Conservation (phyloP, 345 rosid genomes). For the Aquilaria malaccensis region DNA sequence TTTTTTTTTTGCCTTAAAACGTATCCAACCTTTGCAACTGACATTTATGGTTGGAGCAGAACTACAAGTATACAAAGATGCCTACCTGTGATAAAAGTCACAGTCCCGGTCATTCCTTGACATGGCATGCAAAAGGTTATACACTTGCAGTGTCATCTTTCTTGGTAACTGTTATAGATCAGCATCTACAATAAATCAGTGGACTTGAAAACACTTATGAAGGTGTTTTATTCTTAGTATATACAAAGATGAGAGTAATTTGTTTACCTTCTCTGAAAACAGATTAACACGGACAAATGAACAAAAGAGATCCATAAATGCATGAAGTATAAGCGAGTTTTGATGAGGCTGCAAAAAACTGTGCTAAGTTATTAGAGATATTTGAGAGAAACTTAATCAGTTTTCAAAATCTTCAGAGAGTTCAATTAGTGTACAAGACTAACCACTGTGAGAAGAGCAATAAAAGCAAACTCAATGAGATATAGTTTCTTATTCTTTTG, state of each 20-base stretch:
- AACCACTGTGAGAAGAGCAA: background rate
- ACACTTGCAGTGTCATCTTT: constrained; percentile 94
- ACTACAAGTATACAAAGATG: background rate
- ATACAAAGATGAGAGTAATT: constrained; percentile 6
- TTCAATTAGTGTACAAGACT: constrained; percentile 6
- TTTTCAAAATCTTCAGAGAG: constrained; percentile 1
- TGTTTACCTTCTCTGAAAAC: constrained; percentile 88
- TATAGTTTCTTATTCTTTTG: background rate
- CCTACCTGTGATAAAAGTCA: constrained; percentile 97
- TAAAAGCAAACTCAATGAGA: constrained; percentile 7
- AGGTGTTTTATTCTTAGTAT: background rate
- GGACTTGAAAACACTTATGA: background rate
- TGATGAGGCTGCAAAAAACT: constrained; percentile 97
- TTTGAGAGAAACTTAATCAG: constrained; percentile 21
- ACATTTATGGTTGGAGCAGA: background rate
- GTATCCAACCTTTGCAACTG: no score
- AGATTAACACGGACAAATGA: constrained; percentile 91
- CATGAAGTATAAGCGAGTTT: constrained; percentile 92
- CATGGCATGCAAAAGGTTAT: constrained; percentile 88
- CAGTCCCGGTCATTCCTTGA: constrained; percentile 93
- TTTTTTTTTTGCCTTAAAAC: no score
- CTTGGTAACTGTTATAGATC: constrained; percentile 70
- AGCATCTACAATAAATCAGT: constrained; percentile 12
- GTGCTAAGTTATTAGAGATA: constrained; percentile 56
- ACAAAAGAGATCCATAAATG: constrained; percentile 98